Percentiles rank a stretch among this genome's conserved stretches.
Conservation (phyloP, 768 basidiomycete species). For the Collybia sordida region DNA sequence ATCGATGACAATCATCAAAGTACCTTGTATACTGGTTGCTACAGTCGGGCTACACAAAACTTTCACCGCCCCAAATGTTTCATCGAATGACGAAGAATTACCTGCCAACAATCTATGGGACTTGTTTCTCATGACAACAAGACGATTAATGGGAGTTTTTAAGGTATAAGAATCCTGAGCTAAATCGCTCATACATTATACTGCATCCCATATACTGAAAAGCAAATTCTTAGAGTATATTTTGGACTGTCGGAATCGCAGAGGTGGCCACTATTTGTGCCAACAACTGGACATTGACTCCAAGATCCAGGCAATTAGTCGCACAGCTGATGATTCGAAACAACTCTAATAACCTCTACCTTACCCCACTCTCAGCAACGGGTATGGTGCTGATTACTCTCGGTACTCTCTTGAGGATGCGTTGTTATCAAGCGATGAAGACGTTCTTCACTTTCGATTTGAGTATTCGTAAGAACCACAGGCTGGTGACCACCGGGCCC, state of each 20-base stretch:
- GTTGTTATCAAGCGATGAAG: constrained; percentile 34
- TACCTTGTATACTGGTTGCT: not conserved
- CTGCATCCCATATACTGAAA: no score
- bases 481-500: constrained; percentile 6
- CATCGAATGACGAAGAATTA: not conserved
- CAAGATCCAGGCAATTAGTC: not conserved
- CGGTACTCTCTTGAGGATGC: constrained; percentile 31
- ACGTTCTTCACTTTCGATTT: constrained; percentile 21
- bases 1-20: not conserved
- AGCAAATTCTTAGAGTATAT: not conserved
- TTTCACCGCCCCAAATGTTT: not conserved
- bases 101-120: not conserved
- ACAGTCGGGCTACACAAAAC: not conserved
- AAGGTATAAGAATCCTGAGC: no score
- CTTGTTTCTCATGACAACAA: not conserved
- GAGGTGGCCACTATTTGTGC: not conserved
- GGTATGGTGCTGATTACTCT: constrained; percentile 23
- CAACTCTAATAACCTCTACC: not conserved
- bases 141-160: no score
- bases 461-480: constrained; percentile 1
- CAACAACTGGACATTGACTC: not conserved
- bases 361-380: constrained; percentile 26
- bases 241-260: not conserved
- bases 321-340: not conserved
- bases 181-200: no score